phyloP scores from a whole-genome alignment of 768 basidiomycete genomes.

The Arthromyces matolae region DNA sequence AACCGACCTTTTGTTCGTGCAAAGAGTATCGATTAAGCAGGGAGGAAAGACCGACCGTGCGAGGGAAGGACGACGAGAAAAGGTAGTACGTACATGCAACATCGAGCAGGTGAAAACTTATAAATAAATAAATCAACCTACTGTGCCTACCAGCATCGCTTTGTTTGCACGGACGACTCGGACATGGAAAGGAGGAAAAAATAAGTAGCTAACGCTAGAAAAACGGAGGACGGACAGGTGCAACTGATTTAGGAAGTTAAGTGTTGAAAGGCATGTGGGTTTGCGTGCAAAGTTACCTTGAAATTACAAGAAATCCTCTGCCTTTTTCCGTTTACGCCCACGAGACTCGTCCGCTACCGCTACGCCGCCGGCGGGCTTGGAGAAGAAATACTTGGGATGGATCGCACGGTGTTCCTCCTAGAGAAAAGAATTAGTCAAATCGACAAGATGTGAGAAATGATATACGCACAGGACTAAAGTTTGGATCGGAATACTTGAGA shows the following conservation, averaged over 20 bases:
- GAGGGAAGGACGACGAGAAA: too few relatives aligned
- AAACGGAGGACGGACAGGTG: slow-evolving; percentile 31
- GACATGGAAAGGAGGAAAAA: neutral
- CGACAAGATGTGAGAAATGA: neutral
- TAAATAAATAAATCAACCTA: too few relatives aligned
- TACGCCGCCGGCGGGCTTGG: slow-evolving; percentile 35
- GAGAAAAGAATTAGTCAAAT: neutral
- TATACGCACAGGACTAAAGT: slow-evolving; percentile 69
- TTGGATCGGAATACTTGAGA: slow-evolving; percentile 71
- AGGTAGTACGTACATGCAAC: too few relatives aligned
- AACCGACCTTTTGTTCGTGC: too few relatives aligned
- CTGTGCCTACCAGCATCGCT: too few relatives aligned
- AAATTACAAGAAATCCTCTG: slow-evolving; percentile 74
- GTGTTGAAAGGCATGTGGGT: neutral
- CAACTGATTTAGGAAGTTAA: slow-evolving; percentile 1
- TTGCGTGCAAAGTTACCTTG: neutral
- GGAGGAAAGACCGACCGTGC: too few relatives aligned
- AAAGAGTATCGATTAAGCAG: too few relatives aligned
- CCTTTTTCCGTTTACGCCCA: slow-evolving; percentile 81
- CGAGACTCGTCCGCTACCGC: slow-evolving; percentile 57
- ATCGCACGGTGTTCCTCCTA: slow-evolving; percentile 80
- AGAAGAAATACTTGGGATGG: slow-evolving; percentile 57
- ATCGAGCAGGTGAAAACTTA: too few relatives aligned
- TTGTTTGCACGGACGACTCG: too few relatives aligned
- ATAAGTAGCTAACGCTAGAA: slow-evolving; percentile 12